Evolutionary conservation across 306 rosid genomes (phyloP), one percentile per base, ranked within the genome.

Genomic region (Purshia tridentata): DNA sequence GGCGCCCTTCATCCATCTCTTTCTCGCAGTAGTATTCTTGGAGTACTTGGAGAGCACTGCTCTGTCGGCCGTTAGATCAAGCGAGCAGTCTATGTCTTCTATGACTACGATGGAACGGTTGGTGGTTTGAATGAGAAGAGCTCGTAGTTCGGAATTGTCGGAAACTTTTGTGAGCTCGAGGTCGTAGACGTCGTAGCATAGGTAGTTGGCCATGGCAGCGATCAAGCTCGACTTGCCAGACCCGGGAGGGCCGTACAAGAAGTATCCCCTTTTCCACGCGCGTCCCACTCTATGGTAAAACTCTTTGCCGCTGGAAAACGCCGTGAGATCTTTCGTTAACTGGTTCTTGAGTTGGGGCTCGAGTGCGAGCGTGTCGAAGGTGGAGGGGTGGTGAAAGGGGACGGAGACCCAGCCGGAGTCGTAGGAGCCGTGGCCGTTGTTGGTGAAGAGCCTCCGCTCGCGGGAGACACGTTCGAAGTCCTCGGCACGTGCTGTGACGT

Each of bases 401-500:
- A 92, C 94, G 20, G 98, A 92, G 23, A 78, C 93, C 98, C 96
- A 92, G 7, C 96, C 96, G 6, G 96, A 85, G 16, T 92, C 98
- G 57, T 80, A 88, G 1, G 96, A 88, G 0, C 86, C 91, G 11
- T 85, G 81, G 8, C 91, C 94, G 47, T 82, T 90, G 81, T 92
- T 92, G 1, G 92, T 92, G 83, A 82, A 92, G 22, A 92, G 90
- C 37, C 96, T 79, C 1, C 98, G 82, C 48, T 92, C 98, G 0
- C 96, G 84, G 0, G 94, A 90, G 44, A 88, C 86, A 0, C 96
- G 92, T 79, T 86, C 96, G 73, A 85, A 86, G 54, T 90, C 91
- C 66, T 87, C 94, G 0, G 98, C 91, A 4, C 85, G 86, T 15
- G 94, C 47, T 4, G 90, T 85, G 9, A 92, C 82, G 74, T 88